phyloP scores from a whole-genome alignment of 345 rosid genomes.

The Lepidium sativum region DNA sequence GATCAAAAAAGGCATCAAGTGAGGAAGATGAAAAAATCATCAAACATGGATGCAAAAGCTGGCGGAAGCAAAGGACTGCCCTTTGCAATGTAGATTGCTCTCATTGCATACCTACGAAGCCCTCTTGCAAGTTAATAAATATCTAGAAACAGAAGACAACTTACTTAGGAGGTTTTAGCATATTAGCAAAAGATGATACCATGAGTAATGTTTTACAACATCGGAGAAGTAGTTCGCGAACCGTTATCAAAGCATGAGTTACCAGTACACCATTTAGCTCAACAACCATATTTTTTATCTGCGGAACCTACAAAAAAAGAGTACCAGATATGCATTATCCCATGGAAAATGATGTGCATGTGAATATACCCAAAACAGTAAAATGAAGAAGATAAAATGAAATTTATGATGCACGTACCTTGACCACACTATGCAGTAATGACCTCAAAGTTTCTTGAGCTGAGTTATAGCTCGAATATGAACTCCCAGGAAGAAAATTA shows the following conservation, averaged over 20 bases:
- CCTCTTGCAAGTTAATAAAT: background rate
- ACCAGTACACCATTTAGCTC: conserved; percentile 91
- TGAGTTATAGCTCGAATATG: conserved; percentile 82
- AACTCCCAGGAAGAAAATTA: conserved; percentile 78
- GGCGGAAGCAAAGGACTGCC: conserved; percentile 92
- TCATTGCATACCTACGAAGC: conserved; percentile 74
- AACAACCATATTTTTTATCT: conserved; percentile 71
- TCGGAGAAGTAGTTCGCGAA: conserved; percentile 61
- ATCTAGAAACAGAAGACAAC: background rate
- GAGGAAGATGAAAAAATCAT: conserved; percentile 86
- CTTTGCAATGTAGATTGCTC: conserved; percentile 86
- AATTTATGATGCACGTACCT: conserved; percentile 40
- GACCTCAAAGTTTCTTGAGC: conserved; percentile 86
- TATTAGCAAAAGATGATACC: conserved; percentile 35
- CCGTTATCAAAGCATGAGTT: conserved; percentile 84
- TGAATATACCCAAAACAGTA: conserved; percentile 6
- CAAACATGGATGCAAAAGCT: conserved; percentile 76
- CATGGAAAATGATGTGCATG: conserved; percentile 7
- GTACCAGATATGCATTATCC: conserved; percentile 2
- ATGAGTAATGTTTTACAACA: conserved; percentile 87
- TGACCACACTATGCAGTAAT: conserved; percentile 82
- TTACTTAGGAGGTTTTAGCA: background rate
- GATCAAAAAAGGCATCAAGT: conserved; percentile 92
- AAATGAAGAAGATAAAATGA: conserved; percentile 6
- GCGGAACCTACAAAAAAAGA: conserved; percentile 59